A percentile compares a stretch with the other conserved stretches of the same genome.
Evolutionary conservation across 139 green algal species (phyloP).

Genomic region (Ostreobium quekettii): DNA sequence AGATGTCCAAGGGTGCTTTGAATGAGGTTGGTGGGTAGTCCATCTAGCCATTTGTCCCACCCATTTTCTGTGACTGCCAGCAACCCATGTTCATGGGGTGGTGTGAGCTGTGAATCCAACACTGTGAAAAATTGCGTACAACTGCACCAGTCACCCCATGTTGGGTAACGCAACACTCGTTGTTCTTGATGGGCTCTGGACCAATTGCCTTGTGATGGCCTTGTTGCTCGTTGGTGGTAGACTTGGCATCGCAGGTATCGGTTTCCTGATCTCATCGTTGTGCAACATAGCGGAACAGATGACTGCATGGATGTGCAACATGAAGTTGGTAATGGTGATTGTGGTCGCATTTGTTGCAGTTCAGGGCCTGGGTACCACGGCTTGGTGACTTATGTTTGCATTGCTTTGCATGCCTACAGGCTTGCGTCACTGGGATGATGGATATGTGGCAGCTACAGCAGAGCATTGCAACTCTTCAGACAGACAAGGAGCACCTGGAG

Average conservation of each 20-base stretch:
- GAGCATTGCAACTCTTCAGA: neutral
- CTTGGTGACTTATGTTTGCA: neutral
- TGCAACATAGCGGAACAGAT: neutral
- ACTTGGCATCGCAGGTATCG: too few species aligned
- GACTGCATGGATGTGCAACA: neutral
- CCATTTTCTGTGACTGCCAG: neutral
- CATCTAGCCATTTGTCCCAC: neutral
- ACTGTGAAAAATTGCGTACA: too few species aligned
- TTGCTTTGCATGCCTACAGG: slow-evolving; percentile 1
- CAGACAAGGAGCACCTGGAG: neutral
- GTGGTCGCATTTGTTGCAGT: neutral
- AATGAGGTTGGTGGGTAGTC: slow-evolving; percentile 8
- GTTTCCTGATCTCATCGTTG: too few species aligned
- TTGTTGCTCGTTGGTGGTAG: too few species aligned
- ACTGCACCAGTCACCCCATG: too few species aligned
- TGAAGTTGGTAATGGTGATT: neutral
- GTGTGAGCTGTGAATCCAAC: too few species aligned
- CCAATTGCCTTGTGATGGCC: too few species aligned
- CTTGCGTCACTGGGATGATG: slow-evolving; percentile 17
- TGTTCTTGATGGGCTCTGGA: too few species aligned
- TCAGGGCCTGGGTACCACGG: neutral
- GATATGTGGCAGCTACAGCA: neutral
- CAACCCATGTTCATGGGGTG: neutral
- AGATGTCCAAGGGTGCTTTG: slow-evolving; percentile 9
- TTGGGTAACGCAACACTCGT: too few species aligned